Percentiles rank a stretch among this genome's conserved stretches.
Conservation (phyloP, 2,329 filamentous ascomycete species). For the Metarhizium brunneum region DNA sequence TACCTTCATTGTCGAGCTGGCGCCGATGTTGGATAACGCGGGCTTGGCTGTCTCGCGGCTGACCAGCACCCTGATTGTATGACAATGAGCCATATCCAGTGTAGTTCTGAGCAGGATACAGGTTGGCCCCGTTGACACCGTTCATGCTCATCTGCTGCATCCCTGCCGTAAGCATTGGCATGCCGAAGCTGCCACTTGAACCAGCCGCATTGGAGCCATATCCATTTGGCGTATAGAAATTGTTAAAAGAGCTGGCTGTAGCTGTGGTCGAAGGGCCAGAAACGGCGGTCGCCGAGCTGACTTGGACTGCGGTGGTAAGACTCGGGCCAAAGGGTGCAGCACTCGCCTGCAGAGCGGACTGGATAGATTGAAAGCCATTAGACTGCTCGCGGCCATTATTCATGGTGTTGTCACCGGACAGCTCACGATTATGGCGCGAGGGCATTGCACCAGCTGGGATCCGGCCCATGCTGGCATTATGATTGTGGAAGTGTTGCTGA, state of each 20-base stretch:
- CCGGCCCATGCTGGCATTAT: conserved; percentile 74
- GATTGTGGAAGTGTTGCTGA: conserved; percentile 60
- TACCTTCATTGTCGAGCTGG: conserved; percentile 63
- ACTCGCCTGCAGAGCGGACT: conserved; percentile 69
- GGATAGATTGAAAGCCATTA: conserved; percentile 47
- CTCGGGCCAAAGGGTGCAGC: conserved; percentile 70
- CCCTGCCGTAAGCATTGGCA: conserved; percentile 51
- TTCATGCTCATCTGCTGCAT: conserved; percentile 58
- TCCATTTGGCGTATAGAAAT: conserved; percentile 21
- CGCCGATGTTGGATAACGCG: conserved; percentile 69
- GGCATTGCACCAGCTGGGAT: conserved; percentile 59
- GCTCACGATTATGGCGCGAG: conserved; percentile 64
- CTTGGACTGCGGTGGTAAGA: conserved; percentile 18
- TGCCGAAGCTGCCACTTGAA: conserved; percentile 16
- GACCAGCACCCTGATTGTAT: conserved; percentile 36
- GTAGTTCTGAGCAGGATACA: conserved; percentile 51
- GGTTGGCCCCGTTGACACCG: conserved; percentile 27
- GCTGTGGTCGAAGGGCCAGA: conserved; percentile 16
- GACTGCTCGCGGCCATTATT: conserved; percentile 33
- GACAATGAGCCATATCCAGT: conserved; percentile 44
- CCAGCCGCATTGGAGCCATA: conserved; percentile 18
- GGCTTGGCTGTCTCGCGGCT: conserved; percentile 64
- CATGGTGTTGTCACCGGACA: conserved; percentile 42
- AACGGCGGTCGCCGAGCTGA: conserved; percentile 14
- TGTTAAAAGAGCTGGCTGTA: conserved; percentile 19